A percentile compares a stretch with the other conserved stretches of the same genome.
These are phyloP conservation scores for Cucurbita maxima DNA, from an alignment of 306 rosid genomes.

Conservation along the genomic window DNA sequence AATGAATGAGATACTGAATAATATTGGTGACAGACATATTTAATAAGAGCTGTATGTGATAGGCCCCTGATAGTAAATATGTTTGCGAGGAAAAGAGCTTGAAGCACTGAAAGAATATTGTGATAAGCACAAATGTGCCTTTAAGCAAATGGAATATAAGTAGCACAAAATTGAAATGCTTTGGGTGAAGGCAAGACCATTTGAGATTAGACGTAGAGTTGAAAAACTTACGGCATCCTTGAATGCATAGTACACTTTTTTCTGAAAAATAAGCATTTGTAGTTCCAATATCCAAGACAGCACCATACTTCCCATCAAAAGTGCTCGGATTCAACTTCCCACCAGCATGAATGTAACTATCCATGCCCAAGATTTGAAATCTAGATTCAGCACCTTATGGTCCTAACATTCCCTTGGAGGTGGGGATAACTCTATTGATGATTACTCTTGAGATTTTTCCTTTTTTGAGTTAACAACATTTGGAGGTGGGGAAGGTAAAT, in stretches of 20 bases:
- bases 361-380: too few species aligned
- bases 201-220: not conserved
- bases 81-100: not conserved
- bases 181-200: not conserved
- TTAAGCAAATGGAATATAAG: not conserved
- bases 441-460: not conserved
- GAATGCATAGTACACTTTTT: slow-evolving; percentile 26
- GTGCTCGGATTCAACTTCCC: slow-evolving; percentile 25
- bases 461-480: too few species aligned
- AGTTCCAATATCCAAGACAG: slow-evolving; percentile 48
- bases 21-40: not conserved
- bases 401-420: too few species aligned
- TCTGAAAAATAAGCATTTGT: slow-evolving; percentile 40
- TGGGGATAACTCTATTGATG: not conserved
- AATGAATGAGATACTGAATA: not conserved
- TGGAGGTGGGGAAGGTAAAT: too few species aligned
- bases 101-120: not conserved
- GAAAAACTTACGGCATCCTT: slow-evolving; percentile 26
- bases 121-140: not conserved
- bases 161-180: not conserved
- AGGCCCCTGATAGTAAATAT: not conserved
- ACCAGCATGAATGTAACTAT: slow-evolving; percentile 14
- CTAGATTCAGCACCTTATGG: too few species aligned
- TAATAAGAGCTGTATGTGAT: not conserved
- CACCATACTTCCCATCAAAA: slow-evolving; percentile 30